phyloP scores from a whole-genome alignment of 2,329 filamentous ascomycete species.

The Pyrenochaeta sp. region DNA sequence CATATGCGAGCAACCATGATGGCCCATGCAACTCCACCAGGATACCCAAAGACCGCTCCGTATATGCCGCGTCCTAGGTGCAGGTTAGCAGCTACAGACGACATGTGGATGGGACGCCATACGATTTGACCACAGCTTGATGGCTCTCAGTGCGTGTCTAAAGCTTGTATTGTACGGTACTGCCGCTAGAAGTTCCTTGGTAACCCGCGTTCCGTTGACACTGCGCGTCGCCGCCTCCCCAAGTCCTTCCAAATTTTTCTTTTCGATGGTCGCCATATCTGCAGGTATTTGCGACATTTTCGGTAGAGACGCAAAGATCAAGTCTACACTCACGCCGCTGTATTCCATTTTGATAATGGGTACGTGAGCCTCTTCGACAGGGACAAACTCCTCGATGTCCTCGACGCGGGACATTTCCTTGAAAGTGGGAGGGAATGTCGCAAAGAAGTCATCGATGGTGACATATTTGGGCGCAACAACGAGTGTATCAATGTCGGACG shows the following conservation, averaged over 20 bases:
- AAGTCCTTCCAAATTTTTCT: slow-evolving; percentile 82
- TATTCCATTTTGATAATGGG: slow-evolving; percentile 98
- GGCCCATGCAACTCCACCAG: slow-evolving; percentile 96
- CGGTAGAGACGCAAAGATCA: slow-evolving; percentile 69
- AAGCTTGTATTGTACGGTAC: slow-evolving; percentile 93
- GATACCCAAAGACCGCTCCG: slow-evolving; percentile 95
- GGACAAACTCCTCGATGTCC: slow-evolving; percentile 84
- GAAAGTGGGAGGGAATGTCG: slow-evolving; percentile 83
- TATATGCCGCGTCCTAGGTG: slow-evolving; percentile 79
- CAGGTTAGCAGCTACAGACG: slow-evolving; percentile 12
- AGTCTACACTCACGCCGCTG: slow-evolving; percentile 88
- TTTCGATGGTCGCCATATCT: slow-evolving; percentile 80
- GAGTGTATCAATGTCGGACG: slow-evolving; percentile 97
- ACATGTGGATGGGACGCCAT: slow-evolving; percentile 22
- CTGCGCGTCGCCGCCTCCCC: slow-evolving; percentile 88
- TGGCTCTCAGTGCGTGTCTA: slow-evolving; percentile 84
- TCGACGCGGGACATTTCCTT: slow-evolving; percentile 77
- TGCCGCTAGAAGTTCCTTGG: slow-evolving; percentile 86
- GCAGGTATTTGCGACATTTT: slow-evolving; percentile 55
- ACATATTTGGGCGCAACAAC: slow-evolving; percentile 92
- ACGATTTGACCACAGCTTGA: slow-evolving; percentile 95
- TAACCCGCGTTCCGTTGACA: slow-evolving; percentile 93
- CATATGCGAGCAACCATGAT: slow-evolving; percentile 97
- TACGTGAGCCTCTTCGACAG: slow-evolving; percentile 89
- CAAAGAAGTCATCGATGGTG: slow-evolving; percentile 88